Base-by-base conservation (phyloP, 2,329 filamentous ascomycete genomes). In the Penicillium aurantiogriseum region DNA sequence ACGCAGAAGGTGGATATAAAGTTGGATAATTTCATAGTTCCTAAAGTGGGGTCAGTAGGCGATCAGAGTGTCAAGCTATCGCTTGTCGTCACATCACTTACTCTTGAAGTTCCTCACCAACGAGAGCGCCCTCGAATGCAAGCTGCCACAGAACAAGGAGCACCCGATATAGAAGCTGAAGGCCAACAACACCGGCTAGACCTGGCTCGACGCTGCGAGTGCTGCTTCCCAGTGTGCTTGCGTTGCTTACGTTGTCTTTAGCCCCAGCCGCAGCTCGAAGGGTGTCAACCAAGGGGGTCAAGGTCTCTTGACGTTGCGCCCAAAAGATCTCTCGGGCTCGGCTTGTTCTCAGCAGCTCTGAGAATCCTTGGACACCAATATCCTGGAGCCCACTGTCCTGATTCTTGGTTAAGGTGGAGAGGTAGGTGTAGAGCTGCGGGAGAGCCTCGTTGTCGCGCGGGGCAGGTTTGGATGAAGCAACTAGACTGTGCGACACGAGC, bases 111-210 rank as follows among this genome's bases (percentile, higher is more conserved):
- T 93, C 92, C 58, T 88, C 87, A 13, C 91, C 91, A 48, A 89
- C 81, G 13, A 85, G 74, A 57, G 80, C 75, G 31, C 82, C 85
- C 73, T 97, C 94, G 65, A 99, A 99, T 71, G 92, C 96, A 65
- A 99, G 81, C 79, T 97, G 92, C 94, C 94, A 99, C 57, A 99
- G 80, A 13, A 96, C 92, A 50, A 99, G 82, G 23, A 99, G 83
- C 17, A 97, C 90, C 69, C 97, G 91, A 74, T 99, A 99, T 40
- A 99, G 83, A 40, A 97, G 83, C 74, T 99, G 94, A 40, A 99
- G 80, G 2, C 92, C 91, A 58, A 99, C 91, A 9, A 92, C 92
- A 48, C 92, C 91, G 57, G 79, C 76, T 44, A 87, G 76, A 40
- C 82, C 79, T 51, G 78, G 76, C 59, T 92, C 88, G 31, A 89